Conservation (phyloP, 768 basidiomycete genomes). For the Suillus alpinus region DNA sequence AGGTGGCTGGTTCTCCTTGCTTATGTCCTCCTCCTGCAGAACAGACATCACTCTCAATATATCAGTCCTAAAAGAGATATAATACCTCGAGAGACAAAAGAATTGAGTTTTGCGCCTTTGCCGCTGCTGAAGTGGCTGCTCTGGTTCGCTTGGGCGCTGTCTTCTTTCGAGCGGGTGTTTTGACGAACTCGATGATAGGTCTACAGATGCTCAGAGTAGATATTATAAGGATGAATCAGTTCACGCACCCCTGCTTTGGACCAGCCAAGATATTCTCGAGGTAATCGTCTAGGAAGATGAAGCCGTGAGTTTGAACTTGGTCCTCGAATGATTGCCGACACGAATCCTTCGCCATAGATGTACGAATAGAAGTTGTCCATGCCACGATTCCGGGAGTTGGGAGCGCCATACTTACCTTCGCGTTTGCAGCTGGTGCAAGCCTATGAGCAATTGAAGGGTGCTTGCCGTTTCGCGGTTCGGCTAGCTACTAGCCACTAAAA, state of each 20-base stretch:
- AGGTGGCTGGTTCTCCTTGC: slow-evolving; percentile 40
- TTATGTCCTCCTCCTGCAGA: slow-evolving; percentile 31
- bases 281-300: slow-evolving; percentile 78
- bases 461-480: neutral
- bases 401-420: slow-evolving; percentile 8
- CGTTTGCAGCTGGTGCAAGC: neutral
- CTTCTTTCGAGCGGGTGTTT: slow-evolving; percentile 79
- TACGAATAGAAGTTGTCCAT: slow-evolving; percentile 68
- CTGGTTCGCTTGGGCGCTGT: slow-evolving; percentile 49
- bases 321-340: slow-evolving; percentile 69
- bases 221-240: neutral
- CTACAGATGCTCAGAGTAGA: slow-evolving; percentile 33
- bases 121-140: slow-evolving; percentile 35
- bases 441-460: neutral
- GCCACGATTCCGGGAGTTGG: slow-evolving; percentile 47
- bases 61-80: neutral
- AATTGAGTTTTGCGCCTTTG: slow-evolving; percentile 43
- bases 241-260: slow-evolving; percentile 60
- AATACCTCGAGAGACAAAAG: slow-evolving; percentile 48
- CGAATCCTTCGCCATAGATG: slow-evolving; percentile 69
- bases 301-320: slow-evolving; percentile 72
- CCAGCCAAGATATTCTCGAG: slow-evolving; percentile 67
- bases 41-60: slow-evolving; percentile 5
- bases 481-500: neutral
- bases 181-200: slow-evolving; percentile 74